Evolutionary conservation across 306 rosid species (phyloP).

Genomic region (Acmispon strigosus): DNA sequence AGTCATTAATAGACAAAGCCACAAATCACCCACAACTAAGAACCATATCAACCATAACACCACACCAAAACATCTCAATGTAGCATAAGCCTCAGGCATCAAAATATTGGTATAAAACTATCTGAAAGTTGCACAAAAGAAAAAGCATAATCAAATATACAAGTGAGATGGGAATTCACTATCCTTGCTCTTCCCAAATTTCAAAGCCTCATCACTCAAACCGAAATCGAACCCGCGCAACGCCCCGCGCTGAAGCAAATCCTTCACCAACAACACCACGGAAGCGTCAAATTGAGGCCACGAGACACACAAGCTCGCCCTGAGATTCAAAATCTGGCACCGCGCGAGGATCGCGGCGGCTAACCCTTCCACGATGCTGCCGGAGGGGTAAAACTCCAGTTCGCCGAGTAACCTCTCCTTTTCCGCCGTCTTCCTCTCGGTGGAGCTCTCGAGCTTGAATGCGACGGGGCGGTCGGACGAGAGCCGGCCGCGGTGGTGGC

Average conservation of each 20-base stretch:
- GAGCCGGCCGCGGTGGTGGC: conserved; percentile 51
- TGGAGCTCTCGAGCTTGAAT: conserved; percentile 65
- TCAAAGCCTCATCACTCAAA: conserved; percentile 17
- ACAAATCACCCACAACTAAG: background rate
- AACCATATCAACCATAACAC: background rate
- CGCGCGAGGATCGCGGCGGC: conserved; percentile 63
- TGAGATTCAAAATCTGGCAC: conserved; percentile 52
- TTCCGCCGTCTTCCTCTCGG: conserved; percentile 33
- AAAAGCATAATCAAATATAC: conserved; percentile 39
- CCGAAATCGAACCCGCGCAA: conserved; percentile 34
- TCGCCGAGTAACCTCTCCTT: conserved; percentile 26
- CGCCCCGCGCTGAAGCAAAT: conserved; percentile 29
- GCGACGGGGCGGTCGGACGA: conserved; percentile 46
- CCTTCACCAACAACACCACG: conserved; percentile 43
- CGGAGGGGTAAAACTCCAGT: conserved; percentile 65
- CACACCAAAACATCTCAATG: background rate
- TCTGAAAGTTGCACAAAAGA: background rate
- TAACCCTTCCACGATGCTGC: conserved; percentile 75
- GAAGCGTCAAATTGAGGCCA: conserved; percentile 69
- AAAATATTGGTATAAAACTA: background rate
- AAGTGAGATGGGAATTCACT: conserved; percentile 47
- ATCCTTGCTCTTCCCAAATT: conserved; percentile 38
- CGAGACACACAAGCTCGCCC: conserved; percentile 55
- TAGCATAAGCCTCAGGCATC: background rate
- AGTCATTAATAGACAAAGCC: background rate